Evolutionary conservation across 2,329 filamentous ascomycete genomes (phyloP), one percentile per base, ranked within the genome.

Genomic region (Akanthomyces lecanii): DNA sequence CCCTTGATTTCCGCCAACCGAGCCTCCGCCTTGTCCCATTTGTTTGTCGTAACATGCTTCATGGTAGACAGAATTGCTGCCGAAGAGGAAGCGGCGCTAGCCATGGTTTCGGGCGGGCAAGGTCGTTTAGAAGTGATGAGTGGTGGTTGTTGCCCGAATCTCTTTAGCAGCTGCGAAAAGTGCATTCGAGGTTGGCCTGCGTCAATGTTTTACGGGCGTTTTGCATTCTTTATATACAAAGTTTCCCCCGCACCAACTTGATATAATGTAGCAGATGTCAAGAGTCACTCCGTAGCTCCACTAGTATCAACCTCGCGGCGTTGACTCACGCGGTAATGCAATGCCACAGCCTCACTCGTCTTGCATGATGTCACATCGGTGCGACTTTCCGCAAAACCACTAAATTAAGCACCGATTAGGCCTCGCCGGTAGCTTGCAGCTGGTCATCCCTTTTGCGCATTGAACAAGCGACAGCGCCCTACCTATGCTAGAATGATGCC

Each of bases 61-160:
- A 63, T 63, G 23, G 50, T 59, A 23, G 62, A 63, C 55, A 63
- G 54, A 23, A 63, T 60, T 5, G 62, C 56, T 47, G 62, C 62
- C 23, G 55, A 58, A 12, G 62, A 59, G 25, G 62, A 50, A 4
- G 55, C 30, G 28, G 48, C 12, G 23, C 40, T 48, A 21, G 62
- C 55, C 14, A 71, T 63, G 63, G 44, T 25, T 44, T 53, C 25
- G 36, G 36, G 47, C 4, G 10, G 28, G 33, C 3, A 16, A 21
- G n/a, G 14, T 23, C 4, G 28, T 11, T 5, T 8, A 11, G 25
- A 23, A 18, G 28, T 21, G 42, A n/a, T 21, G 6, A n/a, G 42
- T 44, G 21, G 18, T 54, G 50, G 14, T 21, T 48, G 18, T 12
- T 54, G 48, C 18, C 25, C 12, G 4, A 33, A 30, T 45, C 12